Conservation (phyloP, 306 rosid species). For the Dalbergia cochinchinensis region DNA sequence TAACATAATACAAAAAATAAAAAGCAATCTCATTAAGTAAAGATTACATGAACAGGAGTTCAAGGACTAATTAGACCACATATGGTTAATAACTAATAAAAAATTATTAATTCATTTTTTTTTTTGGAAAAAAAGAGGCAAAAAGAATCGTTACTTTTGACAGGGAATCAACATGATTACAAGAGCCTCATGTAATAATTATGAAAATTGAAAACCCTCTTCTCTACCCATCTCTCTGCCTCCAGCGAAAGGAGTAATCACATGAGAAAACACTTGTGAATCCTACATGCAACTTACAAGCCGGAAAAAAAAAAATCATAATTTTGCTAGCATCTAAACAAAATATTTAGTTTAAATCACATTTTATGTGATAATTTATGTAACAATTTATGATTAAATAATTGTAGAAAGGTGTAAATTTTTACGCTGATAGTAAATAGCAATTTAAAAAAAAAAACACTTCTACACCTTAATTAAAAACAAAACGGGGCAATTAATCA, state of each 20-base stretch:
- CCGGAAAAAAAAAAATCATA: too few relatives aligned
- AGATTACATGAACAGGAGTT: background rate
- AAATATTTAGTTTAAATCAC: too few relatives aligned
- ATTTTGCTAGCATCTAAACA: too few relatives aligned
- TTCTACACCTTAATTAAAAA: background rate
- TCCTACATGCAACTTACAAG: background rate
- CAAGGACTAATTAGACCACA: background rate
- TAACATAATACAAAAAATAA: too few relatives aligned
- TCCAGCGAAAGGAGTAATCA: background rate
- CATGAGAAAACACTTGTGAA: background rate
- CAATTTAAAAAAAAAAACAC: background rate
- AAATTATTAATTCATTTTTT: too few relatives aligned
- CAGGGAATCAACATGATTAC: background rate
- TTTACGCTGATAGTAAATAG: too few relatives aligned
- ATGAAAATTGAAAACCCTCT: constrained; percentile 3
- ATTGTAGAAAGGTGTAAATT: too few relatives aligned
- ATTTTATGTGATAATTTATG: too few relatives aligned
- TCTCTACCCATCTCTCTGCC: background rate
- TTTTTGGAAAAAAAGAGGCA: too few relatives aligned
- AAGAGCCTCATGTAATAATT: background rate
- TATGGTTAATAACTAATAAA: background rate
- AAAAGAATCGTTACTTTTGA: constrained; percentile 6
- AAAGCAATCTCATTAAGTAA: background rate
- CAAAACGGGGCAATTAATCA: too few relatives aligned
- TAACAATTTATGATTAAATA: too few relatives aligned